Base-by-base conservation (phyloP, 805 yeast species). In the Pichia paraexigua region DNA sequence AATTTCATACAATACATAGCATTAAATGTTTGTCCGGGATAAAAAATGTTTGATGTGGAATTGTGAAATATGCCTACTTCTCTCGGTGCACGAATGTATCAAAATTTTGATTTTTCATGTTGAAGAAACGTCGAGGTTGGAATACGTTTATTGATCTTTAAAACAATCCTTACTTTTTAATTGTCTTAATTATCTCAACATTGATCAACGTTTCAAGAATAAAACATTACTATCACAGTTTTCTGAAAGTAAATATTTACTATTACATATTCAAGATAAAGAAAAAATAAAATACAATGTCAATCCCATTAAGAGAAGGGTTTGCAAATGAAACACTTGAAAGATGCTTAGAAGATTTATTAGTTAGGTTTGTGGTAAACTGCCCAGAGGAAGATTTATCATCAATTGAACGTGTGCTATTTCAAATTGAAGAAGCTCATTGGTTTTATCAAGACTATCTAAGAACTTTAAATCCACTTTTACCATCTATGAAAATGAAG, bases 391-490 rank as follows among this genome's bases (percentile, higher is more conserved):
- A 92, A 62, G 99, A 94, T 66, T 71, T 92, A 48, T 80, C 94
- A 35, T 78, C 91, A 17, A 77, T 83, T 28, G 92, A 80, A 63
- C 76, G 99, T 63, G 85, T 91, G 25, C 79, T 90, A 62, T 94
- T 94, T 71, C 96, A 91, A 65, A 83, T 94, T 42, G 99, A 94
- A 72, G 98, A 94, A 67, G 99, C 99, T 2, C 97, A 90, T 59
- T 94, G 99, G 99, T 94, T 87, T 64, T 94, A 91, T 68, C 78
- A 85, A 47, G 99, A 94, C 68, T 91, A 85, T 60, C 75, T 85
- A 13, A 77, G 91, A 37, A 78, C 77, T 37, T 69, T 83, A 60
- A 85, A 89, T 64, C 91, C 94, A 4, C 66, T 74, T 32, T 73
- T 92, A 53, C 98, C 97, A 1, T 64, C 78, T 2, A 70, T 91